Evolutionary conservation across 495 filamentous ascomycete genomes (phyloP), one percentile per base, ranked within the genome.

Genomic region (Cairneyella variabilis): DNA sequence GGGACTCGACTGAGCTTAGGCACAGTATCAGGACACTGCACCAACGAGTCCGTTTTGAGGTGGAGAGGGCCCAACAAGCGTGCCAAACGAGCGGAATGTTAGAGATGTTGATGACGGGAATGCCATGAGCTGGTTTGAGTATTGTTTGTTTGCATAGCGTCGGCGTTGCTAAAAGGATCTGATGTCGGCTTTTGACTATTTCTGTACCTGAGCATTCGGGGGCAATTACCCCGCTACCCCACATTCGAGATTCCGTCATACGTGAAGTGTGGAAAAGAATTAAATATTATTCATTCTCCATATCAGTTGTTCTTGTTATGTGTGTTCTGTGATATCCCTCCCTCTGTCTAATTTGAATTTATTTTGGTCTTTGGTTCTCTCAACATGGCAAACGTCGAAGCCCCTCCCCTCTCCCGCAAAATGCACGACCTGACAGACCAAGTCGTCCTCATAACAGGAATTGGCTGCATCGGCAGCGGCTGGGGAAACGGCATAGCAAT

Each of bases 71-170:
- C 12, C 88, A 96, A 64, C 77, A 85, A 65, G 89, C 90, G 2
- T 83, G 77, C 49, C 78, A 85, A 68, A 89, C 85, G 5, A 78
- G 75, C 53, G 92, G 91, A 1, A 96, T 96, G 90, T 64, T 96
- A 51, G 87, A 86, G 51, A 86, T 89, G 75, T 66, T 96, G 32
- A 71, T 79, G 54, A 68, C 71, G 45, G 71, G 69, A 39, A 52
- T 55, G 39, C 48, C 61, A 16, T 57, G 38, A 57, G 39, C n/a
- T 16, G 3, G 16, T 40, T 2, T 22, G 20, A 17, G 8, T 14
- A 34, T 53, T 18, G 44, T 34, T 59, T 48, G 61, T 51, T 64
- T 73, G 69, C 69, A 75, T 73, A 68, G 70, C 72, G 68, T 62
- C 59, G 71, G 72, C 64, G 68, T 71, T 70, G 20, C 8, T 39